These are phyloP conservation scores for Fusarium sulawesiense DNA, from an alignment of 2,329 filamentous ascomycete genomes.

Conservation along the genomic window DNA sequence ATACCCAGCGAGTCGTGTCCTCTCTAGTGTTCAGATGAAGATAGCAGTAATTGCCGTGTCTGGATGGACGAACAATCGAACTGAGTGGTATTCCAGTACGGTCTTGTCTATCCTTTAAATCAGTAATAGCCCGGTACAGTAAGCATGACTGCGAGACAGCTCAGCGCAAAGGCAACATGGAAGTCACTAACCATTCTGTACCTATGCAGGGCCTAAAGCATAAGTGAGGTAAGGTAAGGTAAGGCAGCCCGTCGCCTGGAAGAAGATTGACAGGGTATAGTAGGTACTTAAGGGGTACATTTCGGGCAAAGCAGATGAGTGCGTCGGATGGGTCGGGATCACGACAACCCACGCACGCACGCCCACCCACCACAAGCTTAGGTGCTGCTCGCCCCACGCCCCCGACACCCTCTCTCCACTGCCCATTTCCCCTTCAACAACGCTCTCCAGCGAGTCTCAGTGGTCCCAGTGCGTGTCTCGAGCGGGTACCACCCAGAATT, in stretches of 20 bases:
- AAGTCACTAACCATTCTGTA: constrained; percentile 6
- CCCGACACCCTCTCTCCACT: constrained; percentile 44
- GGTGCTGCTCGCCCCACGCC: constrained; percentile 37
- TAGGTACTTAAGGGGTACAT: constrained; percentile 36
- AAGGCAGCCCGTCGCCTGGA: not conserved
- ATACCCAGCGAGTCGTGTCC: not conserved
- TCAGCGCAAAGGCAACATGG: constrained; percentile 3
- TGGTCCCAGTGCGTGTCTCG: constrained; percentile 38
- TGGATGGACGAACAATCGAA: not conserved
- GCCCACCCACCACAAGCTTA: constrained; percentile 33
- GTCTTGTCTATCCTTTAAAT: not conserved
- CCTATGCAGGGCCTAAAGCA: constrained; percentile 3
- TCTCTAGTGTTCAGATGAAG: not conserved
- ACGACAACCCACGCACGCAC: constrained; percentile 37
- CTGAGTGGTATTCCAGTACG: not conserved
- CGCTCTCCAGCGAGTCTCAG: constrained; percentile 38
- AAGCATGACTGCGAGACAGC: constrained; percentile 22
- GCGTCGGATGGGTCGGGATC: constrained; percentile 45
- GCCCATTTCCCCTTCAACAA: constrained; percentile 46
- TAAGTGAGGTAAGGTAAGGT: not conserved
- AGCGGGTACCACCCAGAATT: constrained; percentile 35
- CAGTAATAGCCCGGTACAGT: not conserved
- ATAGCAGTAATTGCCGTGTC: not conserved
- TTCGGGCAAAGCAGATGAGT: constrained; percentile 23
- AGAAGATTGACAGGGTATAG: constrained; percentile 1